phyloP scores from a whole-genome alignment of 2,329 filamentous ascomycete genomes.

The Colletotrichum tropicale region DNA sequence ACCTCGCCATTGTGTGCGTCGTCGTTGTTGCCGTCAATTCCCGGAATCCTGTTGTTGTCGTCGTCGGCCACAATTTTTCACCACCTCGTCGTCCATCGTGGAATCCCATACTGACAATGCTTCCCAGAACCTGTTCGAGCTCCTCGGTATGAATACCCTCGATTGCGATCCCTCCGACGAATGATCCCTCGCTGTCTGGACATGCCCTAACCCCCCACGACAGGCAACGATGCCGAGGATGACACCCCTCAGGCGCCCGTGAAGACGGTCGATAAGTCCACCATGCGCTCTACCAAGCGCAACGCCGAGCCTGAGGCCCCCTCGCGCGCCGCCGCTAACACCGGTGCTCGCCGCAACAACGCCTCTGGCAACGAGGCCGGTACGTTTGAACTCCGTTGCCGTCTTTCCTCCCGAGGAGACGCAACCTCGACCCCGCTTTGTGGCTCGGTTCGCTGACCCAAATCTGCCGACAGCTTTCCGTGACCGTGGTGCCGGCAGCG shows the following conservation, averaged over 20 bases:
- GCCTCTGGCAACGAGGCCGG: slow-evolving; percentile 84
- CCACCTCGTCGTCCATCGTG: not conserved
- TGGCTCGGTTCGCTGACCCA: not conserved
- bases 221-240: slow-evolving; percentile 67
- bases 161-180: slow-evolving; percentile 22
- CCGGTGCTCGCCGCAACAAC: slow-evolving; percentile 57
- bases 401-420: slow-evolving; percentile 1
- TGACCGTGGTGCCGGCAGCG: slow-evolving; percentile 81
- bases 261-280: slow-evolving; percentile 87
- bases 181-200: slow-evolving; percentile 17
- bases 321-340: slow-evolving; percentile 43
- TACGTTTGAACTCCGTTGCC: slow-evolving; percentile 53
- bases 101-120: not conserved
- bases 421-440: slow-evolving; percentile 16
- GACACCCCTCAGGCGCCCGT: slow-evolving; percentile 82
- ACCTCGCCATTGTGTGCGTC: not conserved
- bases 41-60: not conserved
- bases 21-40: not conserved
- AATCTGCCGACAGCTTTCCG: slow-evolving; percentile 73
- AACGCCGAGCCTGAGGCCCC: slow-evolving; percentile 80
- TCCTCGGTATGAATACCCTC: slow-evolving; percentile 78
- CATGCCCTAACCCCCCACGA: slow-evolving; percentile 23
- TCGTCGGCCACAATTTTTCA: not conserved
- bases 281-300: slow-evolving; percentile 79
- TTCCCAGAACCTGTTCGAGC: slow-evolving; percentile 90